Evolutionary conservation across 352 stramenopile species (phyloP), one percentile per base, ranked within the genome.

Genomic region (Phytophthora sp.): DNA sequence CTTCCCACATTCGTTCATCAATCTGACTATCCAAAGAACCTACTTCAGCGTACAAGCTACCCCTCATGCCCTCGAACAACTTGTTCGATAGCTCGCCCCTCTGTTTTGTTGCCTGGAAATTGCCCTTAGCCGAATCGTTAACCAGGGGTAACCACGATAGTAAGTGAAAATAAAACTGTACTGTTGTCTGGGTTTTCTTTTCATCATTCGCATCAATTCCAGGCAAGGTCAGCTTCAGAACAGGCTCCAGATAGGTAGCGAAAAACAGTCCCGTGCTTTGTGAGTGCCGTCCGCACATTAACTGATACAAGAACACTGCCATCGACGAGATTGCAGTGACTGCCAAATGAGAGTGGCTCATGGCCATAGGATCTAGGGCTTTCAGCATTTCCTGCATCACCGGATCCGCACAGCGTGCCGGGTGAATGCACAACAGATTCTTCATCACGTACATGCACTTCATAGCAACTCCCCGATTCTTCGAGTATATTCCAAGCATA

Each of bases 191-290:
- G 0, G 84, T 93, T 66, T 93, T 93, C 52, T 77, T 84, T 38
- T 93, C 79, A 50, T 93, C 84, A 18, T 93, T 93, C 9, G 79
- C 66, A 52, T 93, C 84, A 62, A 93, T 91, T 4, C 84, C 84
- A 4, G 82, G 77, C 6, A 93, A 62, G 7, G 84, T 91, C 38
- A 88, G 58, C 18, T 80, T 74, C 52, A 93, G 27, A 7, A 91
- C 63, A 21, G 77, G 74, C 26, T 83, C 58, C 34, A 93, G 48
- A 15, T 90, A 87, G 21, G 64, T 84, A 12, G 73, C 63, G 26
- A 87, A 89, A 45, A 90, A 81, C 23, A 88, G 23, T 0, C 75
- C 79, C 4, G 62, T 76, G 12, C 73, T 76, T 17, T 74, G 34
- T 0, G 74, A 55, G 41, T 89, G 64, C 20, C 80, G 74, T 24